phyloP scores from a whole-genome alignment of 139 green algal species.

The Micractinium conductrix region DNA sequence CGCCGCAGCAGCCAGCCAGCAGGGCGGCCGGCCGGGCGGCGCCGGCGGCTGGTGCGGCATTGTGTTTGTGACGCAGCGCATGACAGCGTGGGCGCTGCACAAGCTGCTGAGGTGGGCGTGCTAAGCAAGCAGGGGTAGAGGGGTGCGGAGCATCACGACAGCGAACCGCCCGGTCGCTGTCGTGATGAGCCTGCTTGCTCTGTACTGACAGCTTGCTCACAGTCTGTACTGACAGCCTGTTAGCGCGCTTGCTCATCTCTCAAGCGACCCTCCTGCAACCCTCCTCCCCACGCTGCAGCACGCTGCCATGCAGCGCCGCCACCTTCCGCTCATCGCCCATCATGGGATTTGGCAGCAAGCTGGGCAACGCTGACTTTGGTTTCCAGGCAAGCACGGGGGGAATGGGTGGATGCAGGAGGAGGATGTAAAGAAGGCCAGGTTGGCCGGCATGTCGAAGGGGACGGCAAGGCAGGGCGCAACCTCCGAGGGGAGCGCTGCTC shows the following conservation, averaged over 20 bases:
- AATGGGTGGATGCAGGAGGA: too few species aligned
- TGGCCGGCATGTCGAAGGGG: too few species aligned
- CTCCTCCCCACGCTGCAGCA: neutral
- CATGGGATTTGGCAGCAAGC: slow-evolving; percentile 33
- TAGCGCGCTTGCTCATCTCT: neutral
- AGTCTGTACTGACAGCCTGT: too few species aligned
- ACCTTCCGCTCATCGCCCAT: slow-evolving; percentile 20
- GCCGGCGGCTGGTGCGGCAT: slow-evolving; percentile 48
- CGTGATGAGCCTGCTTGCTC: too few species aligned
- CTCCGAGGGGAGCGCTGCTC: too few species aligned
- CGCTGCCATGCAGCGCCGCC: slow-evolving; percentile 6
- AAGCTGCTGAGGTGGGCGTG: slow-evolving; percentile 30
- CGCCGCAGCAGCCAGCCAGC: neutral
- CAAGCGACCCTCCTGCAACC: neutral
- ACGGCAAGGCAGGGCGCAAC: too few species aligned
- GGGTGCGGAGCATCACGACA: too few species aligned
- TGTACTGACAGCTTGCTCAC: too few species aligned
- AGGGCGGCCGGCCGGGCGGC: neutral
- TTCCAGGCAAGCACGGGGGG: slow-evolving; percentile 25
- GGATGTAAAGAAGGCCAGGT: too few species aligned
- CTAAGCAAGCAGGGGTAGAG: too few species aligned
- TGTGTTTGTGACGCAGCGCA: slow-evolving; percentile 50
- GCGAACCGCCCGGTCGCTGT: too few species aligned
- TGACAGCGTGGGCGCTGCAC: slow-evolving; percentile 42
- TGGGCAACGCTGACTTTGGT: slow-evolving; percentile 16